Conservation (phyloP, 805 yeast genomes). For the Pichia exigua region DNA sequence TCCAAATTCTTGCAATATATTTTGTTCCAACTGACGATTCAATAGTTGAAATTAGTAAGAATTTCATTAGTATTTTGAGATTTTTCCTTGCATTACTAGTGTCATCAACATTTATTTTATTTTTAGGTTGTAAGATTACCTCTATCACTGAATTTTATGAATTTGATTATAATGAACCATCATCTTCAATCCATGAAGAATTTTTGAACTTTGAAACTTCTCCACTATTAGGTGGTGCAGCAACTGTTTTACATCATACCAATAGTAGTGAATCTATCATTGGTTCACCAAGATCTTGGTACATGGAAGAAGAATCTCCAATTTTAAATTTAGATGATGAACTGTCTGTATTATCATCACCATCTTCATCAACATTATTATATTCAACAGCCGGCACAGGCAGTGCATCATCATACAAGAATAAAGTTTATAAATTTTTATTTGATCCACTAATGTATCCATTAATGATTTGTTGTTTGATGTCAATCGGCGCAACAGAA, state of each 20-base stretch:
- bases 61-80: constrained; percentile 16
- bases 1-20: constrained; percentile 16
- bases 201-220: constrained; percentile 28
- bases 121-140: constrained; percentile 25
- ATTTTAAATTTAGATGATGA: constrained; percentile 22
- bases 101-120: constrained; percentile 15
- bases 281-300: constrained; percentile 26
- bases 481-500: constrained; percentile 78
- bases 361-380: constrained; percentile 5
- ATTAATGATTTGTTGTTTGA: constrained; percentile 52
- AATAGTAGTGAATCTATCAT: constrained; percentile 17
- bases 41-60: constrained; percentile 8
- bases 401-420: constrained; percentile 7
- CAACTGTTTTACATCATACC: constrained; percentile 19
- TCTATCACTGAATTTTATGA: constrained; percentile 22
- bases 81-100: constrained; percentile 19
- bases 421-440: constrained; percentile 23
- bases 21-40: constrained; percentile 11
- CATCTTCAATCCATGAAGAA: constrained; percentile 12
- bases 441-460: constrained; percentile 58
- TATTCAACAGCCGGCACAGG: not conserved
- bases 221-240: constrained; percentile 28
- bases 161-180: constrained; percentile 18
- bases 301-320: constrained; percentile 21
- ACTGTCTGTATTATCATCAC: constrained; percentile 20